Conservation (phyloP, 1,284 basidiomycete species). For the Microbotryum scabiosae region DNA sequence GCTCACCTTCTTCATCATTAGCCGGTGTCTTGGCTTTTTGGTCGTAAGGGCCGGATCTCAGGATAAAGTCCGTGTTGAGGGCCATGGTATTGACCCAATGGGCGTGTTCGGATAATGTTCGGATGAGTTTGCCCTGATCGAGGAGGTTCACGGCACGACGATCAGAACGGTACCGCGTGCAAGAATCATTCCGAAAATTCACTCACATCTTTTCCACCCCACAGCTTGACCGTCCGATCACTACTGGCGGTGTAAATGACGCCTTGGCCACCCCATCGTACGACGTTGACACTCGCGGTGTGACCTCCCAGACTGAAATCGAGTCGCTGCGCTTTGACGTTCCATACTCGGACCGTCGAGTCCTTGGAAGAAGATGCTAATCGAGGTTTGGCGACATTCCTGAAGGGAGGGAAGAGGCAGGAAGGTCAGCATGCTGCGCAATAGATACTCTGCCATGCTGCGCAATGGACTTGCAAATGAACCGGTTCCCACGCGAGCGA, state of each 20-base stretch:
- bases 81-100: slow-evolving; percentile 98
- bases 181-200: not conserved
- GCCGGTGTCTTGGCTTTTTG: slow-evolving; percentile 66
- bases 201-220: slow-evolving; percentile 69
- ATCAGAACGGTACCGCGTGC: not conserved
- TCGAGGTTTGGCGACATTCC: slow-evolving; percentile 62
- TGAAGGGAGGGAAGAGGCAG: slow-evolving; percentile 8
- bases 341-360: slow-evolving; percentile 90
- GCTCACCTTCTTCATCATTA: slow-evolving; percentile 67
- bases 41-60: slow-evolving; percentile 91
- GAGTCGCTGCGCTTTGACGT: slow-evolving; percentile 58
- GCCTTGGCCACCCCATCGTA: slow-evolving; percentile 88
- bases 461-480: slow-evolving; percentile 55
- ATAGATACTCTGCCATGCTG: not conserved
- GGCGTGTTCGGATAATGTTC: slow-evolving; percentile 82
- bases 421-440: not conserved
- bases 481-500: slow-evolving; percentile 95
- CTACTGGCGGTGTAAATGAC: slow-evolving; percentile 89
- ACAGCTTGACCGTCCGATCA: slow-evolving; percentile 87
- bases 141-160: not conserved
- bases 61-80: slow-evolving; percentile 87
- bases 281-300: slow-evolving; percentile 86
- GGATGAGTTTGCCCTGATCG: slow-evolving; percentile 48
- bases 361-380: slow-evolving; percentile 94
- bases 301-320: slow-evolving; percentile 90